These are phyloP conservation scores for Termitomyces sp. DNA, from an alignment of 768 basidiomycete genomes.

Conservation along the genomic window DNA sequence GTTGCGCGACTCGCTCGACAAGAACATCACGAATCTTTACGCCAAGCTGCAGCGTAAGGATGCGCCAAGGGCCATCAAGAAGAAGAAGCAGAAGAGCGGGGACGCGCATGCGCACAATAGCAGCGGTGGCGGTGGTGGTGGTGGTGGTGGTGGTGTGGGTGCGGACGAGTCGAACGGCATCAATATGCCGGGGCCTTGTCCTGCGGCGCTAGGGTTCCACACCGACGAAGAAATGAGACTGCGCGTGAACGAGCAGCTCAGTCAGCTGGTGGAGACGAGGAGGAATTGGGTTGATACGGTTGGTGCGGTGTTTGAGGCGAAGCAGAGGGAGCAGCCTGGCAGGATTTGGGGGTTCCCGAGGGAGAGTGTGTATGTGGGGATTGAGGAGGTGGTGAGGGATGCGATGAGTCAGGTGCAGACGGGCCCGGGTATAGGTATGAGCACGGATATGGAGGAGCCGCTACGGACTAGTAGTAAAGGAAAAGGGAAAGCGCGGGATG, in stretches of 20 bases:
- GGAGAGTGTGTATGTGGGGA: slow-evolving; percentile 68
- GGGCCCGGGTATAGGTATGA: not conserved
- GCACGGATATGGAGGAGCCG: slow-evolving; percentile 14
- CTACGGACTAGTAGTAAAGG: slow-evolving; percentile 12
- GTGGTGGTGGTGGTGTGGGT: slow-evolving; percentile 8
- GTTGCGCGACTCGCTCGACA: slow-evolving; percentile 80
- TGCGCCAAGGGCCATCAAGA: slow-evolving; percentile 68
- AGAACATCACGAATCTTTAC: slow-evolving; percentile 70
- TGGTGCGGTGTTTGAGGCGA: slow-evolving; percentile 69
- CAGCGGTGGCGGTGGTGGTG: not conserved
- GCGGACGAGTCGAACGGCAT: slow-evolving; percentile 21
- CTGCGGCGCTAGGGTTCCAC: slow-evolving; percentile 64
- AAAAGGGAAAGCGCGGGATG: slow-evolving; percentile 47
- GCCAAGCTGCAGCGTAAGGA: slow-evolving; percentile 81
- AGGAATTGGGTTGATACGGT: slow-evolving; percentile 75
- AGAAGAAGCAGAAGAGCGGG: slow-evolving; percentile 52
- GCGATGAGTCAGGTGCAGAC: slow-evolving; percentile 23
- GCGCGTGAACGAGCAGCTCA: slow-evolving; percentile 61
- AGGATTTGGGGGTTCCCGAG: slow-evolving; percentile 74
- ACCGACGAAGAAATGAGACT: slow-evolving; percentile 63
- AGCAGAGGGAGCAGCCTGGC: slow-evolving; percentile 60
- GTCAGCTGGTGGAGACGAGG: slow-evolving; percentile 69
- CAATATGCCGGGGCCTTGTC: slow-evolving; percentile 51
- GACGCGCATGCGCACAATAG: slow-evolving; percentile 1
- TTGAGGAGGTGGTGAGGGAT: slow-evolving; percentile 57